A percentile compares a stretch with the other conserved stretches of the same genome.
Conservation (phyloP, 2,329 filamentous ascomycete genomes). For the Aspergillus uvarum region DNA sequence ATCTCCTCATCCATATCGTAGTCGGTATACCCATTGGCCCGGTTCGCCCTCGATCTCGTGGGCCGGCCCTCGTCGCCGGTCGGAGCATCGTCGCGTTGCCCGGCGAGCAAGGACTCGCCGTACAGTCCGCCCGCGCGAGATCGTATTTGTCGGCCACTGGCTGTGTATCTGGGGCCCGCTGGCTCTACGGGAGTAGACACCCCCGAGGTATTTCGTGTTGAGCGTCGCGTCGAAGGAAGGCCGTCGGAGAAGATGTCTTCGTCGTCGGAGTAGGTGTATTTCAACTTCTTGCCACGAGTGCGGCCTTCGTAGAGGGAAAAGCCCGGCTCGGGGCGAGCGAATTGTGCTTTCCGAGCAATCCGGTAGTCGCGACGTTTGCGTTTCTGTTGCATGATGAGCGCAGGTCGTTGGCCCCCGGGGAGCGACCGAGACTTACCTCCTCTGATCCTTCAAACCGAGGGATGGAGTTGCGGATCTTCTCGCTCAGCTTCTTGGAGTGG, state of each 20-base stretch:
- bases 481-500: slow-evolving; percentile 73
- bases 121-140: slow-evolving; percentile 55
- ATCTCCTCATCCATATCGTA: slow-evolving; percentile 63
- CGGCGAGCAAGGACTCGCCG: slow-evolving; percentile 57
- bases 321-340: slow-evolving; percentile 80
- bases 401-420: neutral
- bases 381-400: slow-evolving; percentile 60
- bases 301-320: slow-evolving; percentile 95
- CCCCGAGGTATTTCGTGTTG: slow-evolving; percentile 64
- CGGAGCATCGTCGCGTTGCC: slow-evolving; percentile 50
- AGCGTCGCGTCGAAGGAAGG: slow-evolving; percentile 63
- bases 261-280: slow-evolving; percentile 93
- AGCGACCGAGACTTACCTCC: slow-evolving; percentile 60
- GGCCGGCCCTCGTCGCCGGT: slow-evolving; percentile 43
- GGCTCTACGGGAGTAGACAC: slow-evolving; percentile 71
- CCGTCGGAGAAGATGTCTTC: slow-evolving; percentile 68
- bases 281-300: slow-evolving; percentile 91
- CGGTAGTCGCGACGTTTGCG: slow-evolving; percentile 91
- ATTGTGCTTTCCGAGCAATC: slow-evolving; percentile 78
- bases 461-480: slow-evolving; percentile 75
- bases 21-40: slow-evolving; percentile 45
- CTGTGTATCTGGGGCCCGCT: slow-evolving; percentile 66
- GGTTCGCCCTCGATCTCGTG: slow-evolving; percentile 38
- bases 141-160: slow-evolving; percentile 80
- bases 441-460: slow-evolving; percentile 91